Evolutionary conservation across 139 green algal species (phyloP), one percentile per base, ranked within the genome.

Genomic region (Chlamydomonas urium): DNA sequence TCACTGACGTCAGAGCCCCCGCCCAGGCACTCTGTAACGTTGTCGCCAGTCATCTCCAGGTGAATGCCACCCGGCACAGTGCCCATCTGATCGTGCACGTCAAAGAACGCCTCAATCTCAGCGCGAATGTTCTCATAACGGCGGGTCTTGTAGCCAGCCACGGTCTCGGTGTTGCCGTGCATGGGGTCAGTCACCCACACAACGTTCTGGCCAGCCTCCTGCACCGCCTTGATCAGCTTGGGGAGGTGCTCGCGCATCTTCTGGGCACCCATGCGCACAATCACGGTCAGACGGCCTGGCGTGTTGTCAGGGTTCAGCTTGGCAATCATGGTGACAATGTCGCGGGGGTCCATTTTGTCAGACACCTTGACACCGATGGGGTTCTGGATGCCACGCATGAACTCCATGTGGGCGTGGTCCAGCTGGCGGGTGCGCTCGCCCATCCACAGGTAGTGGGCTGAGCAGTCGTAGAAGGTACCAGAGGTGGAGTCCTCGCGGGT

Each of bases 101-200:
- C 90, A 71, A 94, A 94, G 79, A 94, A 94, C 0, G 87, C 89
- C 74, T 89, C 79, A 26, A 96, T 89, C 83, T 81, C 85, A 61
- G 66, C 79, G 6, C 89, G 79, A 28, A 97, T 86, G 73, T 96
- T 93, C 10, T 98, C 93, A 78, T 94, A 99, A 73, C 86, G 88
- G 42, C 96, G 83, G 24, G 96, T 99, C 89, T 99, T 99, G 91
- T 90, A 98, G 72, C 93, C 91, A 28, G 79, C 79, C 48, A 86
- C 76, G 2, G 81, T 90, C 87, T 99, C 93, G 0, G 93, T 99
- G 90, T 99, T 99, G 79, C 95, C 96, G 79, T 99, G 96, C 92
- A 99, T 97, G 69, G 96, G 96, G 79, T 99, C 96, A 68, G 81
- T 96, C 33, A 98, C 88, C 96, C 96, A 99, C 21, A 90, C 91